Percentiles rank a stretch among this genome's conserved stretches.
Conservation (phyloP, 345 rosid species). For the Xanthoceras sorbifolium region DNA sequence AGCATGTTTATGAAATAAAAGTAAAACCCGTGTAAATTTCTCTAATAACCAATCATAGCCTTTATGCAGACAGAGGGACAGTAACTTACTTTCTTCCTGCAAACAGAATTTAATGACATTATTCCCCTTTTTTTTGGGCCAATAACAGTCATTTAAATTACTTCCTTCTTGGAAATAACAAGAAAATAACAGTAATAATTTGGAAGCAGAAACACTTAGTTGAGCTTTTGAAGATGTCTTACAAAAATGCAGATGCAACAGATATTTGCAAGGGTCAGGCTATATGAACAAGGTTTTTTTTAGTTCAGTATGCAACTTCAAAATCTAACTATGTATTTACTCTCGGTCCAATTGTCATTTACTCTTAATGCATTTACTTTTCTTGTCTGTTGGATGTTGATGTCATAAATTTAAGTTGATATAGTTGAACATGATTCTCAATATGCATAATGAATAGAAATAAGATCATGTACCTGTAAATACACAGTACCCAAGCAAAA, state of each 20-base stretch:
- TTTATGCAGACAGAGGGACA: not conserved
- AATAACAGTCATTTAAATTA: not conserved
- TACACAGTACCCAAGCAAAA: conserved; percentile 86
- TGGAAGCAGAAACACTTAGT: not conserved
- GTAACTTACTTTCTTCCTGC: too few relatives aligned
- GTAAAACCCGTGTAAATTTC: not conserved
- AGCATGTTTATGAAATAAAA: conserved; percentile 4
- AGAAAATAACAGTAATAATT: not conserved
- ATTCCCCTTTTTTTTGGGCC: too few relatives aligned
- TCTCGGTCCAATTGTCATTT: not conserved
- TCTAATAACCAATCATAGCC: not conserved
- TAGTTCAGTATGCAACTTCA: not conserved
- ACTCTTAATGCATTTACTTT: not conserved
- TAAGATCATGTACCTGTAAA: conserved; percentile 60
- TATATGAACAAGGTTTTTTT: not conserved
- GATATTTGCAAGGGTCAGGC: too few relatives aligned
- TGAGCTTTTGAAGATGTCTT: not conserved
- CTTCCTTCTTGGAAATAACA: not conserved
- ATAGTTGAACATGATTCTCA: not conserved
- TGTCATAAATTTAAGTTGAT: not conserved
- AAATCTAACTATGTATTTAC: not conserved
- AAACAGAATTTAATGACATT: not conserved
- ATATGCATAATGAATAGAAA: not conserved
- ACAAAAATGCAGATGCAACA: not conserved
- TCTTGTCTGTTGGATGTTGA: not conserved